A percentile compares a stretch with the other conserved stretches of the same genome.
phyloP scores from a whole-genome alignment of 805 yeast genomes.

The Saturnispora halmiae region DNA sequence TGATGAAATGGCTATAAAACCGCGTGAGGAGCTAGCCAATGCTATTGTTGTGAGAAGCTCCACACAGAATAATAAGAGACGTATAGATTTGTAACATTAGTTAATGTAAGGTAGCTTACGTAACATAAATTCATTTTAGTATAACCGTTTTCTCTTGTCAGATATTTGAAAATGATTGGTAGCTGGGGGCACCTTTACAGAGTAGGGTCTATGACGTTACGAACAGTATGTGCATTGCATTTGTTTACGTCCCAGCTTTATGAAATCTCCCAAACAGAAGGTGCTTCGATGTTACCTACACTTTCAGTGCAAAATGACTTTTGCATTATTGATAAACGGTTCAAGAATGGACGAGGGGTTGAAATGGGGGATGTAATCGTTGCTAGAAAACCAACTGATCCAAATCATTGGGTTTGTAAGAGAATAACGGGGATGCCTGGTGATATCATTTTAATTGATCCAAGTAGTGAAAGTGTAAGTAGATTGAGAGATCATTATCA shows the following conservation, averaged over 20 bases:
- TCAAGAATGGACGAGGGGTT: slow-evolving; percentile 55
- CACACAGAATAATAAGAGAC: slow-evolving; percentile 5
- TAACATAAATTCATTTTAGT: no score
- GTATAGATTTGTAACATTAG: slow-evolving; percentile 5
- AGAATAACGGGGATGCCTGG: slow-evolving; percentile 96
- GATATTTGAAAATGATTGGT: background rate
- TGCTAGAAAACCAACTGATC: slow-evolving; percentile 84
- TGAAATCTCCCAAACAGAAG: slow-evolving; percentile 53
- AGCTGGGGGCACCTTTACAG: slow-evolving; percentile 2
- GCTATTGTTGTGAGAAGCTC: slow-evolving; percentile 1
- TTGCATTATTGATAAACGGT: slow-evolving; percentile 63
- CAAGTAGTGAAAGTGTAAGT: slow-evolving; percentile 48
- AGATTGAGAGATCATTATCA: slow-evolving; percentile 13
- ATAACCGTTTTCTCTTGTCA: background rate
- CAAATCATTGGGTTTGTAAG: slow-evolving; percentile 79
- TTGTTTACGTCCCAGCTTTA: slow-evolving; percentile 28
- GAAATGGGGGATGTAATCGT: slow-evolving; percentile 81
- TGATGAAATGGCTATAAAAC: slow-evolving; percentile 8
- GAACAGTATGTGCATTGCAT: slow-evolving; percentile 61
- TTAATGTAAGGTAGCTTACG: no score
- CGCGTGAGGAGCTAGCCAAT: slow-evolving; percentile 7
- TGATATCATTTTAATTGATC: slow-evolving; percentile 73
- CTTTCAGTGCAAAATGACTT: slow-evolving; percentile 64
- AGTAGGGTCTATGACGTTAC: slow-evolving; percentile 33
- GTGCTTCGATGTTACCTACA: slow-evolving; percentile 95